These are phyloP conservation scores for Septoria petroselini DNA, from an alignment of 2,329 filamentous ascomycete genomes.

Conservation along the genomic window DNA sequence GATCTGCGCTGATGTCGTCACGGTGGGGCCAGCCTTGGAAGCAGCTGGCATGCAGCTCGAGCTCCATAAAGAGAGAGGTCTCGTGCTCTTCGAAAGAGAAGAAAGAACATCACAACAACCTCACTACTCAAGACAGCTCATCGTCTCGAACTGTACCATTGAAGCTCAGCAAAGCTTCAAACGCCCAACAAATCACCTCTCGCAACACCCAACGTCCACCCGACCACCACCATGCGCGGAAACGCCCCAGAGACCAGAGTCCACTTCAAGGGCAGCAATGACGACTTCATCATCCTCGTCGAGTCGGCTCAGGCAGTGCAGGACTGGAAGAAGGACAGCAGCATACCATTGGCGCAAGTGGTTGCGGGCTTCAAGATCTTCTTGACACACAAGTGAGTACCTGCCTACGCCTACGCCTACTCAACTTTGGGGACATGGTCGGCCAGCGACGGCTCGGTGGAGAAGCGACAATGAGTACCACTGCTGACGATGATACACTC, in stretches of 20 bases:
- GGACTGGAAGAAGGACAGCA: conserved; percentile 80
- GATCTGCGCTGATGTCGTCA: conserved; percentile 9
- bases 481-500: conserved; percentile 10
- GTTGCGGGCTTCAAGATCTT: conserved; percentile 88
- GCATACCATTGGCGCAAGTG: conserved; percentile 76
- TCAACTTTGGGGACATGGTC: neutral
- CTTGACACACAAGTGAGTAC: conserved; percentile 76
- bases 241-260: conserved; percentile 71
- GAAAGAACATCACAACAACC: neutral
- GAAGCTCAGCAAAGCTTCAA: neutral
- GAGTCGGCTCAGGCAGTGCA: conserved; percentile 62
- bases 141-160: neutral
- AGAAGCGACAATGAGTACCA: neutral
- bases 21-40: conserved; percentile 15
- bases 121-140: neutral
- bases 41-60: conserved; percentile 17
- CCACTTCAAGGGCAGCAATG: conserved; percentile 74
- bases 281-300: conserved; percentile 67
- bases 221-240: conserved; percentile 51
- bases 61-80: conserved; percentile 17
- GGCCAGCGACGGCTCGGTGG: neutral
- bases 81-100: conserved; percentile 1
- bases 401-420: too few species aligned
- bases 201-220: neutral
- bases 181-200: neutral